phyloP scores from a whole-genome alignment of 768 basidiomycete genomes.

The Termitomyces sp. region DNA sequence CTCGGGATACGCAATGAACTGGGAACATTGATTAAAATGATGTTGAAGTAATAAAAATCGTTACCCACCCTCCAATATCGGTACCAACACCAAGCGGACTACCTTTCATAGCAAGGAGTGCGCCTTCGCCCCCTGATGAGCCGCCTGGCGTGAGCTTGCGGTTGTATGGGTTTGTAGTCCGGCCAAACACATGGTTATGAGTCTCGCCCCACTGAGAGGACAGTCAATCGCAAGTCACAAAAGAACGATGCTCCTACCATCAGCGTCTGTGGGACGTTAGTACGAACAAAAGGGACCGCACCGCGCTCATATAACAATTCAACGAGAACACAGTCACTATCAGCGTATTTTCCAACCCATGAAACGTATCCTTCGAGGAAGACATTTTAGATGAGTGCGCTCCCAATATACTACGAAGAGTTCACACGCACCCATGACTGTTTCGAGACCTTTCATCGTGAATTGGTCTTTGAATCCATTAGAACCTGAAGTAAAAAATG shows the following conservation, averaged over 20 bases:
- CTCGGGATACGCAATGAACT: constrained; percentile 58
- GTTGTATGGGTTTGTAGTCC: constrained; percentile 61
- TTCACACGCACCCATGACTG: constrained; percentile 25
- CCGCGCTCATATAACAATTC: constrained; percentile 51
- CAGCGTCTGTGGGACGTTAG: constrained; percentile 55
- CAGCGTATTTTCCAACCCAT: constrained; percentile 46
- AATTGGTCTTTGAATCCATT: constrained; percentile 41
- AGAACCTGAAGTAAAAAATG: neutral
- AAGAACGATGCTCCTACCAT: constrained; percentile 29
- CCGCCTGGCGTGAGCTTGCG: constrained; percentile 56
- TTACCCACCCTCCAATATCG: constrained; percentile 54
- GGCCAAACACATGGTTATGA: constrained; percentile 58
- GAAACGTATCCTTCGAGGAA: constrained; percentile 43
- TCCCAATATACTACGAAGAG: neutral
- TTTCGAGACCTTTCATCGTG: constrained; percentile 58
- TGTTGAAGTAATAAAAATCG: neutral
- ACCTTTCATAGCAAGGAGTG: constrained; percentile 57
- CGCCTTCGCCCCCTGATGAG: constrained; percentile 67
- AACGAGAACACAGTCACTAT: constrained; percentile 47
- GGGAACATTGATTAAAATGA: neutral
- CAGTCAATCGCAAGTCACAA: constrained; percentile 3
- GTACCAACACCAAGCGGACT: constrained; percentile 61
- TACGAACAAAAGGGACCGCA: constrained; percentile 56
- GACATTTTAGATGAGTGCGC: neutral
- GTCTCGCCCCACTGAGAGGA: constrained; percentile 48